Base-by-base conservation (phyloP, 768 basidiomycete species). In the Pulveroboletus sp. region DNA sequence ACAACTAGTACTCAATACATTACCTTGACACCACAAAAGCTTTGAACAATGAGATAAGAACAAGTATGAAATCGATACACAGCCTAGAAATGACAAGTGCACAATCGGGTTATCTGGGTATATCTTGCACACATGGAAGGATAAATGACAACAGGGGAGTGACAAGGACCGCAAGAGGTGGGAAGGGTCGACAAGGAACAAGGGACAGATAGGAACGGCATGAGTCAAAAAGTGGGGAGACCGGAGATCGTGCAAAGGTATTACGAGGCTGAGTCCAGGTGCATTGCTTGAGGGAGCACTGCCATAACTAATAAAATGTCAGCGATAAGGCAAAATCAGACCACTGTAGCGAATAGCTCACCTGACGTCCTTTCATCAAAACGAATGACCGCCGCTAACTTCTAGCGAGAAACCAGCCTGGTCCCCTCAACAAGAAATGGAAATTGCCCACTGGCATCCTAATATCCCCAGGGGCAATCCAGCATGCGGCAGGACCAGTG, bases 21-120 rank as follows among this genome's bases (percentile, higher is more conserved):
- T 50, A 43, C 40, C 47, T 54, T 45, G 9, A 24, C 24, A 47
- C 23, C 23, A 29, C 7, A 11, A 3, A 44, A 27, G n/a, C n/a
- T 13, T 43, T 6, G 21, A 56, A 57, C 52, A 60, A n/a, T 47
- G 43, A 10, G 34, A 25, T 32, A 51, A 59, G 20, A 17, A 39
- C 49, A 49, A 25, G 46, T 43, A n/a, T 2, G 23, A 41, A 43
- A 12, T 52, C 37, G 40, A 17, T 62, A 59, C 57, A 60, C 34
- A 52, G 10, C 46, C 23, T 24, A 49, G 40, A 29, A 20, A 49
- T 32, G 34, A 62, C 51, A 48, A 54, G 39, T 41, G 29, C 57
- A 63, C 58, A 63, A 39, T 62, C 29, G 20, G 16, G 11, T 42
- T 45, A 21, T 41, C 29, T 38, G 34, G 37, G 8, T 47, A 60